Base-by-base conservation (phyloP, 1,139 yeast genomes). In the Geotrichum aggregatum region DNA sequence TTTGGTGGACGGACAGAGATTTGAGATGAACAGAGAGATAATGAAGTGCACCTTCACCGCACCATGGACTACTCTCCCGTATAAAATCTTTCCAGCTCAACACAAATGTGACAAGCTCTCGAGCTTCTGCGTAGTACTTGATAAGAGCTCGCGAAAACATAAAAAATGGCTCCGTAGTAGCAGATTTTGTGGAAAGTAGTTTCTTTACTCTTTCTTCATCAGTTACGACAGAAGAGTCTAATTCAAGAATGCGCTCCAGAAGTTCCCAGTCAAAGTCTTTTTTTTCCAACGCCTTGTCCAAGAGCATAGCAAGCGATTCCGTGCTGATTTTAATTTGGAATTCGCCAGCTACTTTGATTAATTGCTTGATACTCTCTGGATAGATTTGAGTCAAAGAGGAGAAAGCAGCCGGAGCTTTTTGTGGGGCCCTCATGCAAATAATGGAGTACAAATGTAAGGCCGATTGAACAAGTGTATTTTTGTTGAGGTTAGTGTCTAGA, bases 1-100 rank as follows among this genome's bases (percentile, higher is more conserved):
- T 50, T 31, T 61, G 64, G 21, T 52, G 56, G 1, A 54, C 49
- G 10, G 64, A 59, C 22, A 60, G 52, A 4, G 53, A 35, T 11
- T 47, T 52, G 16, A 60, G 50, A 31, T 56, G 55, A n/a, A 40
- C 26, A 7, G 57, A 47, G 18, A 61, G 46, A 13, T 43, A 54
- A 7, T 55, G 50, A 8, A 57, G 33, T 1, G 59, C 52, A 11
- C 36, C 38, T 7, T 52, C 49, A n/a, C 40, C 39, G 33, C 50
- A 47, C 64, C 64, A 61, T 11, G 57, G 44, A 10, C 54, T 48
- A 10, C 42, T 45, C 11, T 49, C 39, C 3, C 44, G 18, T n/a
- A 53, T 47, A 16, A 45, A 26, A 8, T 14, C 31, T 42, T 54
- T 54, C 56, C 56, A 54, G 7, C 42, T 40, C 7, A 54, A 10